Conservation (phyloP, 805 yeast genomes). For the Pichia ethanolica region DNA sequence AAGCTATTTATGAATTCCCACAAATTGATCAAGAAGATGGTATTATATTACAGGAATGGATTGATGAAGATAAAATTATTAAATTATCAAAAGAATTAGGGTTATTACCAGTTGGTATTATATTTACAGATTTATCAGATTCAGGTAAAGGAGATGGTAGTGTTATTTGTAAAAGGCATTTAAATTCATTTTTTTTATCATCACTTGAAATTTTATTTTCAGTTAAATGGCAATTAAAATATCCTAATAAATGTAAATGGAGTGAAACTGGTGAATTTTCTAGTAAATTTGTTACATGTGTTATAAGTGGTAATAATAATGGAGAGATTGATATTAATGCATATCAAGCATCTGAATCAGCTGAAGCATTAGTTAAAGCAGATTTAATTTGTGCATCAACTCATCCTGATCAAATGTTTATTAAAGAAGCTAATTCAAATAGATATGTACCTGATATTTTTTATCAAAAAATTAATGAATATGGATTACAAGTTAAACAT, state of each 20-base stretch:
- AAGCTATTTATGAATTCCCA: slow-evolving; percentile 89
- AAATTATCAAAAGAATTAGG: slow-evolving; percentile 53
- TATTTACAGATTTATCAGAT: slow-evolving; percentile 86
- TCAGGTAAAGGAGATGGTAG: slow-evolving; percentile 82
- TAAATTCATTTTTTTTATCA: slow-evolving; percentile 81
- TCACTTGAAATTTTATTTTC: slow-evolving; percentile 85
- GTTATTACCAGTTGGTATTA: slow-evolving; percentile 65
- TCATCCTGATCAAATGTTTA: slow-evolving; percentile 79
- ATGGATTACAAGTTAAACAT: slow-evolving; percentile 77
- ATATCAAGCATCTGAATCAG: slow-evolving; percentile 82
- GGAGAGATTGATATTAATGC: slow-evolving; percentile 89
- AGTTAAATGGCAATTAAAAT: slow-evolving; percentile 61
- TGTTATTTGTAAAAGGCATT: slow-evolving; percentile 88
- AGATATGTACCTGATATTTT: slow-evolving; percentile 94
- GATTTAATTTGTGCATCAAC: slow-evolving; percentile 83
- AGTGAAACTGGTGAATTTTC: slow-evolving; percentile 60
- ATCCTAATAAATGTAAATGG: slow-evolving; percentile 59
- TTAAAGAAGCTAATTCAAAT: slow-evolving; percentile 61
- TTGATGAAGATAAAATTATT: slow-evolving; percentile 46
- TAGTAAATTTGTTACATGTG: slow-evolving; percentile 90
- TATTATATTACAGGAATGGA: slow-evolving; percentile 49
- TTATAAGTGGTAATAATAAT: slow-evolving; percentile 76
- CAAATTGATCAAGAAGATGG: slow-evolving; percentile 87
- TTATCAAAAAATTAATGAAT: slow-evolving; percentile 79
- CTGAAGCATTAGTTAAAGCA: slow-evolving; percentile 83